Evolutionary conservation across 805 yeast species (phyloP), one percentile per base, ranked within the genome.

Genomic region (Saccharomycopsis synnaedendra): DNA sequence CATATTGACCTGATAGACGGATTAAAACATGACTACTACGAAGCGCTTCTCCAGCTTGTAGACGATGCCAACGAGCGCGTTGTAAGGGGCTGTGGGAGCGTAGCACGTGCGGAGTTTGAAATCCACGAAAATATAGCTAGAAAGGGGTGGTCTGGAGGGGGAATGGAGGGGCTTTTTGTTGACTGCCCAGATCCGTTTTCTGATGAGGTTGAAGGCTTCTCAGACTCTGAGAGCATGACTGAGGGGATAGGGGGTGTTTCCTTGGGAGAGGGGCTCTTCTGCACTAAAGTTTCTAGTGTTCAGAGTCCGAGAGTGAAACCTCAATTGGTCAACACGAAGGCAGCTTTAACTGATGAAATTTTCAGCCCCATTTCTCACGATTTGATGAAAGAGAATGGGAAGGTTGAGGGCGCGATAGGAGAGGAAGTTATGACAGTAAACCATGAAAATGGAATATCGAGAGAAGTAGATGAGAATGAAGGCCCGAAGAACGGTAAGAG

Each of bases 71-170:
- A 82, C 38, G 66, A 68, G 30, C 64, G 69, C 30, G 66, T 85
- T 4, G 67, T 83, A 42, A 61, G 64, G 19, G 69, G 71, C 45
- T 71, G 85, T 1, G 82, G 86, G 1, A 71, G 82, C 1, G 68
- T 83, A 4, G 80, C 85, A 1, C 67, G 86, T 44, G 89, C 93
- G 2, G 90, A 87, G 59, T 77, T 87, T 11, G 93, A 85, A 56
- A 77, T 86, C 19, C 78, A 76, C 56, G 95, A 85, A 57, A 81
- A 83, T 31, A 77, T 87, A 28, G 94, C 95, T 0, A 70, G 78
- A 48, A 87, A 87, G 58, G 93, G 94, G 4, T 81, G 88, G 85
- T 73, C 82, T 3, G 95, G 94, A 9, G 93, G 90, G 31, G 95
- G 95, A 0, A 64, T 87, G 34, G 95, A 86, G 58, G 80, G 74